These are phyloP conservation scores for Aspergillus coremiiformis DNA, from an alignment of 495 filamentous ascomycete species.

Conservation along the genomic window DNA sequence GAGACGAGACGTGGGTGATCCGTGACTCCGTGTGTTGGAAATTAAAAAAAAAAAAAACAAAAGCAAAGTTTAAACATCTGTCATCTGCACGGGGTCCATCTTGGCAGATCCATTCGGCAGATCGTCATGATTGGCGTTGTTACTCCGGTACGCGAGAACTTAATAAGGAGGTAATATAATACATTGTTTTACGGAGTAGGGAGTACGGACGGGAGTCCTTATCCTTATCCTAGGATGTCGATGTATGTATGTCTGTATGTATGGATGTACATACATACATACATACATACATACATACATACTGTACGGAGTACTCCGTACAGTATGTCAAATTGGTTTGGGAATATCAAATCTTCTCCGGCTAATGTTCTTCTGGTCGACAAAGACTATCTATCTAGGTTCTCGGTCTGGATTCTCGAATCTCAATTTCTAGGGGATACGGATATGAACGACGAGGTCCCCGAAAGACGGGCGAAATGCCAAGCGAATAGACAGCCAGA, in stretches of 20 bases:
- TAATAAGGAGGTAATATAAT: neutral
- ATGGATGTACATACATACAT: too few relatives aligned
- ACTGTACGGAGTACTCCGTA: too few relatives aligned
- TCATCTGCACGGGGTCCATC: conserved; percentile 37
- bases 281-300: too few relatives aligned
- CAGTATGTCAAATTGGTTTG: neutral
- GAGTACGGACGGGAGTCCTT: too few relatives aligned
- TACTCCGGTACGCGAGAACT: neutral
- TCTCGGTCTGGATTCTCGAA: neutral
- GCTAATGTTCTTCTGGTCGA: too few relatives aligned
- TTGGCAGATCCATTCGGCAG: conserved; percentile 41
- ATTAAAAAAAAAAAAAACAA: neutral
- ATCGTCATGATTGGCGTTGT: conserved; percentile 32
- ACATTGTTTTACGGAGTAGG: neutral
- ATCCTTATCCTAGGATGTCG: neutral
- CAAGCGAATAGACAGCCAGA: neutral
- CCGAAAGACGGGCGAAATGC: neutral
- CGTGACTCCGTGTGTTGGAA: neutral
- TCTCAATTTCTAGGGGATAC: neutral
- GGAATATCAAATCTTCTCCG: too few relatives aligned
- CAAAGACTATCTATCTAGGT: too few relatives aligned
- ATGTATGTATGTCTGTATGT: too few relatives aligned
- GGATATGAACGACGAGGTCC: neutral
- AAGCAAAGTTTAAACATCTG: conserved; percentile 19
- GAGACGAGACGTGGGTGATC: neutral